These are phyloP conservation scores for Arctium minus DNA, from an alignment of 129 eudicot species.

Conservation along the genomic window DNA sequence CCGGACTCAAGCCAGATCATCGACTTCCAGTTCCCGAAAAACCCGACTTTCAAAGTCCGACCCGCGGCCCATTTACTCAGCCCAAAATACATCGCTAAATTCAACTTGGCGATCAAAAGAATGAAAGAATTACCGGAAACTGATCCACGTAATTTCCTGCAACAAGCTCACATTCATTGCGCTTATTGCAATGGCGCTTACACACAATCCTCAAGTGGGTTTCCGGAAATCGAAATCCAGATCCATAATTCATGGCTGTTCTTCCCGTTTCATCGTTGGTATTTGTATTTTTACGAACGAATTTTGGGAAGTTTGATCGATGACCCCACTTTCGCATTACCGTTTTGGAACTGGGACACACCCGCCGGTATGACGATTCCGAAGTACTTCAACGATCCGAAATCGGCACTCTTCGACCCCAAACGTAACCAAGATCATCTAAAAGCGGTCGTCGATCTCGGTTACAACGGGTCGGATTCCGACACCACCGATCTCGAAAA, in stretches of 20 bases:
- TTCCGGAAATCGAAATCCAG: conserved; percentile 40
- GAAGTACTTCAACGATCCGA: conserved; percentile 13
- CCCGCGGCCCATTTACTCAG: conserved; percentile 45
- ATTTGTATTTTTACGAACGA: conserved; percentile 46
- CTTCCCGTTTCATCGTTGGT: conserved; percentile 53
- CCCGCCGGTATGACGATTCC: conserved; percentile 52
- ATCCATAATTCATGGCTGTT: conserved; percentile 57
- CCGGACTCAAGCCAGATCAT: conserved; percentile 22
- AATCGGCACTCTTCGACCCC: conserved; percentile 33
- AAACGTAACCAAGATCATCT: conserved; percentile 41
- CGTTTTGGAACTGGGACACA: conserved; percentile 55
- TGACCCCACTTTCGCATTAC: conserved; percentile 47
- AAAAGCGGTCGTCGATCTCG: conserved; percentile 23
- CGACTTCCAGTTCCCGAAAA: conserved; percentile 28
- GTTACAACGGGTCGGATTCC: conserved; percentile 2
- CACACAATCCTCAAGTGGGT: conserved; percentile 41
- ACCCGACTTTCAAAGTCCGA: conserved; percentile 11
- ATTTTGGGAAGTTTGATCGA: conserved; percentile 46
- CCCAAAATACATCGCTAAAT: conserved; percentile 29
- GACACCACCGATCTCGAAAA: not conserved
- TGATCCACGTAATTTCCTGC: conserved; percentile 49
- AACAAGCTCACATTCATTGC: conserved; percentile 60
- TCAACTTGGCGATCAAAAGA: conserved; percentile 29
- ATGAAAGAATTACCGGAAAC: conserved; percentile 44
- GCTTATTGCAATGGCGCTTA: conserved; percentile 53